Base-by-base conservation (phyloP, 148 eudicot genomes). In the Chenopodium suecicum region DNA sequence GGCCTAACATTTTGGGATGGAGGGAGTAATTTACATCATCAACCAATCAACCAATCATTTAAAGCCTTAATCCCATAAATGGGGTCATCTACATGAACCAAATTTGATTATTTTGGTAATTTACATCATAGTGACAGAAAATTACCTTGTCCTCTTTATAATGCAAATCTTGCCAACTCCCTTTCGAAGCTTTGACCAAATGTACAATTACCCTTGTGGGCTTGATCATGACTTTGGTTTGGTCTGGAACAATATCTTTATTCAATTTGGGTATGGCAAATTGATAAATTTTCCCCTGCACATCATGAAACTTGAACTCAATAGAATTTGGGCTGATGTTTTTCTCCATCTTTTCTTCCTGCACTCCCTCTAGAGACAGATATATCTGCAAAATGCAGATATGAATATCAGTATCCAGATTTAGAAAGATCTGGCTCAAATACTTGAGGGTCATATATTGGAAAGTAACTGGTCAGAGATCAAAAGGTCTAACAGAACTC, bases 101-200 rank as follows among this genome's bases (percentile, higher is more conserved):
- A 27, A 27, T 27, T 27, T 27, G 29, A 27, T 27, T 27, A 27
- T 27, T 27, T 27, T 27, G 29, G 54, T 50, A 50, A 11, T 50
- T 50, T 50, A 10, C 17, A 67, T 46, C 47, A 46, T 27, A 13
- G 60, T 25, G 14, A 41, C 22, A 17, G 14, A 64, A n/a, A 6
- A 69, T 79, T 90, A 95, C 98, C 96, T 92, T 93, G 81, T 95
- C 98, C 79, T 91, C 98, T 74, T 93, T 93, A 90, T 82, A 92
- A 82, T 92, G 89, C 85, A 95, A 78, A 86, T 95, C 98, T 82
- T 86, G 68, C 98, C 98, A 95, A 81, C 88, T 89, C 13, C 94
- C 97, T 32, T 86, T 93, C 0, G 97, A 91, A 58, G 91, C 93
- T 86, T 95, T 95, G 16, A 78, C 77, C 77, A 95, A 83, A 70